A percentile compares a stretch with the other conserved stretches of the same genome.
These are phyloP conservation scores for Magnaporthiopsis incrustans DNA, from an alignment of 2,329 filamentous ascomycete genomes.

Conservation along the genomic window DNA sequence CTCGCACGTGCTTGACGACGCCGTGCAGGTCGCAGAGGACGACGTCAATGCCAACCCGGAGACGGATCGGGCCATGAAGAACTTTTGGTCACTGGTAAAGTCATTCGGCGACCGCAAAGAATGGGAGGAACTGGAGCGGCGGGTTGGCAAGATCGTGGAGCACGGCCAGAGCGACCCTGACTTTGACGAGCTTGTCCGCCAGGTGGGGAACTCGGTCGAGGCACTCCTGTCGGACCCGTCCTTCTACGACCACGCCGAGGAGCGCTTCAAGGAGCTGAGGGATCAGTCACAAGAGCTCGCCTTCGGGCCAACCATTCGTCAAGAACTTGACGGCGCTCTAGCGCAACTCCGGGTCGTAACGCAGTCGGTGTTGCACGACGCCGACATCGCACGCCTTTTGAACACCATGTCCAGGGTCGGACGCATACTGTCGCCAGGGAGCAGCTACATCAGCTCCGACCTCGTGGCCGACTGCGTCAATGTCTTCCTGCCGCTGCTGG, in stretches of 20 bases:
- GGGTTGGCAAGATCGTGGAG: conserved; percentile 60
- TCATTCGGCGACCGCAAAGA: conserved; percentile 67
- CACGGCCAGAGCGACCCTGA: conserved; percentile 71
- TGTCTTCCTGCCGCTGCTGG: conserved; percentile 69
- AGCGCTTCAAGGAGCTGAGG: conserved; percentile 42
- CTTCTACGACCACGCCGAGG: conserved; percentile 70
- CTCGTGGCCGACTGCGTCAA: conserved; percentile 69
- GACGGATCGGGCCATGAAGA: conserved; percentile 65
- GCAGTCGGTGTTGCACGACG: conserved; percentile 60
- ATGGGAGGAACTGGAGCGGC: conserved; percentile 67
- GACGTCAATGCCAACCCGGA: conserved; percentile 68
- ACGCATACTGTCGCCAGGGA: conserved; percentile 58
- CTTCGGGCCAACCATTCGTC: conserved; percentile 57
- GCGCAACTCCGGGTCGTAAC: conserved; percentile 61
- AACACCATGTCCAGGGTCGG: conserved; percentile 60
- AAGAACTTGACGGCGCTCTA: conserved; percentile 67
- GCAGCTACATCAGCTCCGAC: conserved; percentile 58
- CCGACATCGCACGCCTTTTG: conserved; percentile 62
- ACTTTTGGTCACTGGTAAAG: conserved; percentile 73
- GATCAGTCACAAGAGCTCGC: conserved; percentile 54
- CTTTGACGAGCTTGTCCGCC: conserved; percentile 68
- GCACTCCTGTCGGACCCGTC: conserved; percentile 77
- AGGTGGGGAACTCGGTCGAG: conserved; percentile 67
- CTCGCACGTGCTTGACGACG: conserved; percentile 61
- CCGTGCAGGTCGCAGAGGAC: conserved; percentile 57